Conservation (phyloP, 768 basidiomycete genomes). For the Psilocybe subaeruginosa region DNA sequence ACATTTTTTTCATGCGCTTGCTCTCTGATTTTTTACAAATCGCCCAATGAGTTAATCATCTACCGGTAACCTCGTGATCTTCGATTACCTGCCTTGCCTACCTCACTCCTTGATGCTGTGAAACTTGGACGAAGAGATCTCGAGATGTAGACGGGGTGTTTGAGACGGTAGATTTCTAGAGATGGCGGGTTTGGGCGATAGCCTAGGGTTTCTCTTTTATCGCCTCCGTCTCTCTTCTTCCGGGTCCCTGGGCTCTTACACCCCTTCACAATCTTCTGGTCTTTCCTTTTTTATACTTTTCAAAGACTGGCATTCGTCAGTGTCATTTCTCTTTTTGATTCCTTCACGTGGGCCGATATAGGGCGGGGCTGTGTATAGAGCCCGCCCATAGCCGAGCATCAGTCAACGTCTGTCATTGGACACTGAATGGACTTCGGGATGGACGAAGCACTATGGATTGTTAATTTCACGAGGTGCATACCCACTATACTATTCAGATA, state of each 20-base stretch:
- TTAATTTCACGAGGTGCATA: not conserved
- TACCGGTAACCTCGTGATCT: no score
- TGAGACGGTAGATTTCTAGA: not conserved
- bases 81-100: no score
- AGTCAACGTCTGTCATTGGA: no score
- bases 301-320: not conserved
- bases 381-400: no score
- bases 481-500: not conserved
- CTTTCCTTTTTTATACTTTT: not conserved
- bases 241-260: not conserved
- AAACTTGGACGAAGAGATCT: not conserved
- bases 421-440: no score
- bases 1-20: no score
- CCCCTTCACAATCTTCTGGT: not conserved
- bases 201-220: not conserved
- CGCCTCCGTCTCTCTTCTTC: not conserved
- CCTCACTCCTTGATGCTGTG: no score
- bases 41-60: no score
- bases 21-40: no score
- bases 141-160: not conserved
- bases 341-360: no score
- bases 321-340: no score
- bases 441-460: not conserved
- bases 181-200: not conserved
- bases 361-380: no score